These are phyloP conservation scores for Akebia trifoliata DNA, from an alignment of 164 flowering plant genomes.

Conservation along the genomic window DNA sequence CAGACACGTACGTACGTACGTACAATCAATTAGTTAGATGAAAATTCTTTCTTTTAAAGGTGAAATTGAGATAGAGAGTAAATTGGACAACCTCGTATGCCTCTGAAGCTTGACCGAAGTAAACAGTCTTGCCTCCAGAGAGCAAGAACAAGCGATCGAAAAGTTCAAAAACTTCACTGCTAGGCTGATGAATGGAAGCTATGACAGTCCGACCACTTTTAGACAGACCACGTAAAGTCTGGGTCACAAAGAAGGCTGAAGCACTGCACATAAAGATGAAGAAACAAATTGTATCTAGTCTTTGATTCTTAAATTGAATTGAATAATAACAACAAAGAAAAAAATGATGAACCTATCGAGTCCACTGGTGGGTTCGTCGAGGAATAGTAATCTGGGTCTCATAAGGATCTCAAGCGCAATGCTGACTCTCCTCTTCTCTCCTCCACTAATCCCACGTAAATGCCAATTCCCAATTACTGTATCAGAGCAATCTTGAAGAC, in stretches of 20 bases:
- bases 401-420: constrained; percentile 85
- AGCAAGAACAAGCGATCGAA: constrained; percentile 84
- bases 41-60: no score
- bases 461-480: constrained; percentile 94
- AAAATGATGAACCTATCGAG: constrained; percentile 89
- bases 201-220: constrained; percentile 88
- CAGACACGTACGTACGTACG: no score
- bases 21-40: no score
- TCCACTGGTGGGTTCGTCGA: constrained; percentile 95
- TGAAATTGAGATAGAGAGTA: not conserved
- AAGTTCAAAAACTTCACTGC: constrained; percentile 95
- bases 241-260: constrained; percentile 92
- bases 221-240: constrained; percentile 75
- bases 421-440: constrained; percentile 88
- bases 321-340: no score
- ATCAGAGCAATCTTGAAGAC: constrained; percentile 92
- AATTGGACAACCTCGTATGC: constrained; percentile 73
- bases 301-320: no score
- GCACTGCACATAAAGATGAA: constrained; percentile 58
- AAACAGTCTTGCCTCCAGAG: constrained; percentile 82
- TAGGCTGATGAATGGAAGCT: constrained; percentile 94
- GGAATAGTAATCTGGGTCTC: constrained; percentile 88
- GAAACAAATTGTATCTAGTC: no score
- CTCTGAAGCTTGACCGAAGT: constrained; percentile 83
- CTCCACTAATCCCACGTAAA: constrained; percentile 88